Evolutionary conservation across 2,329 filamentous ascomycete species (phyloP).

Genomic region (Calycina herbarum): DNA sequence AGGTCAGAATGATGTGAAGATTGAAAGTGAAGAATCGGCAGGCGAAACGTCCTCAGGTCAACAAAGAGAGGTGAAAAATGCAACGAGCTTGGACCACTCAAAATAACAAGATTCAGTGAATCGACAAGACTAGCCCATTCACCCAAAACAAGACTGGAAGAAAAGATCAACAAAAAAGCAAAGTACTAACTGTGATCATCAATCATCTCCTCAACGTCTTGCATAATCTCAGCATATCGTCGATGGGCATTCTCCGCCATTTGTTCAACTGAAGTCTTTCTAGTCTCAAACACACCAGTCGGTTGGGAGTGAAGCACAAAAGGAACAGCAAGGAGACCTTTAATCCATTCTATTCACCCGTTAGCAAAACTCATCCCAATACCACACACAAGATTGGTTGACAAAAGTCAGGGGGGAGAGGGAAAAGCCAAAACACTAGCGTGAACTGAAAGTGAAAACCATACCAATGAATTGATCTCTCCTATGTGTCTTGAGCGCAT

Average conservation of each 20-base stretch:
- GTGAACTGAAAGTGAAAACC: constrained; percentile 15
- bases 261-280: constrained; percentile 61
- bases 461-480: constrained; percentile 84
- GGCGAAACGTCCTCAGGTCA: neutral
- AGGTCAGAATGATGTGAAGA: neutral
- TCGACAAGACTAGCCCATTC: neutral
- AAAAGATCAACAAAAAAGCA: constrained; percentile 12
- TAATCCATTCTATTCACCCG: constrained; percentile 78
- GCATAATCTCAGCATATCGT: constrained; percentile 92
- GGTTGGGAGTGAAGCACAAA: constrained; percentile 97
- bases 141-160: neutral
- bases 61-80: neutral
- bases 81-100: neutral
- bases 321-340: constrained; percentile 87
- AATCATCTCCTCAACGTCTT: constrained; percentile 88
- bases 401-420: neutral
- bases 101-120: neutral
- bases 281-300: constrained; percentile 76
- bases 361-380: neutral
- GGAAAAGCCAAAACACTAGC: neutral
- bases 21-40: neutral
- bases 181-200: constrained; percentile 75
- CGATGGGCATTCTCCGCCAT: constrained; percentile 81
- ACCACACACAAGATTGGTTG: neutral
- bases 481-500: constrained; percentile 78